Evolutionary conservation across 768 basidiomycete species (phyloP).

Genomic region (Lactarius tabidus): DNA sequence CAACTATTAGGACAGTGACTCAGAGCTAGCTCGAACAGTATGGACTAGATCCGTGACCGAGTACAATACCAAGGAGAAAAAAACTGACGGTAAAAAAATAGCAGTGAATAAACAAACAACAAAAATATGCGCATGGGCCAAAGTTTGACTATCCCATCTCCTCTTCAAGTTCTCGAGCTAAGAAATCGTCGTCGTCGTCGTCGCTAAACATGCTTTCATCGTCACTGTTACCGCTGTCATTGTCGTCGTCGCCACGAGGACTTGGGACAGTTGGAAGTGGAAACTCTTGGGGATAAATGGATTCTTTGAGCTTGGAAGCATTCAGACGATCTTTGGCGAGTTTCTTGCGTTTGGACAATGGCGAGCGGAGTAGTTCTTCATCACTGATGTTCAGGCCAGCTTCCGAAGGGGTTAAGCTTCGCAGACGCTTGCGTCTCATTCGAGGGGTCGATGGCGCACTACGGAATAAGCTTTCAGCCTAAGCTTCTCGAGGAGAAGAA

Average conservation of each 20-base stretch:
- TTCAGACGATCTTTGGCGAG: conserved; percentile 61
- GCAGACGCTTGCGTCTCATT: conserved; percentile 60
- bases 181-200: conserved; percentile 69
- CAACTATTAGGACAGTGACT: background rate
- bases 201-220: conserved; percentile 42
- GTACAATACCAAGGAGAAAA: conserved; percentile 15
- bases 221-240: conserved; percentile 40
- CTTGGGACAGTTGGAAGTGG: conserved; percentile 10
- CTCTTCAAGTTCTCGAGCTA: conserved; percentile 75
- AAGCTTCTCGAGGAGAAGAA: conserved; percentile 7
- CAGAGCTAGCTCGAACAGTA: conserved; percentile 14
- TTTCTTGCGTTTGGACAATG: conserved; percentile 78
- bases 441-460: conserved; percentile 41
- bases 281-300: conserved; percentile 23
- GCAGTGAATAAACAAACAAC: conserved; percentile 10
- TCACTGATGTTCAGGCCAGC: conserved; percentile 35
- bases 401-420: conserved; percentile 70
- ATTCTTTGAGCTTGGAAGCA: conserved; percentile 63
- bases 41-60: conserved; percentile 16
- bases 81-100: background rate
- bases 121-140: background rate
- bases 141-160: conserved; percentile 60
- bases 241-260: conserved; percentile 30
- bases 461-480: conserved; percentile 11
- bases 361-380: conserved; percentile 53